These are phyloP conservation scores for Rhinocladiella mackenziei DNA, from an alignment of 2,329 filamentous ascomycete species.

Conservation along the genomic window DNA sequence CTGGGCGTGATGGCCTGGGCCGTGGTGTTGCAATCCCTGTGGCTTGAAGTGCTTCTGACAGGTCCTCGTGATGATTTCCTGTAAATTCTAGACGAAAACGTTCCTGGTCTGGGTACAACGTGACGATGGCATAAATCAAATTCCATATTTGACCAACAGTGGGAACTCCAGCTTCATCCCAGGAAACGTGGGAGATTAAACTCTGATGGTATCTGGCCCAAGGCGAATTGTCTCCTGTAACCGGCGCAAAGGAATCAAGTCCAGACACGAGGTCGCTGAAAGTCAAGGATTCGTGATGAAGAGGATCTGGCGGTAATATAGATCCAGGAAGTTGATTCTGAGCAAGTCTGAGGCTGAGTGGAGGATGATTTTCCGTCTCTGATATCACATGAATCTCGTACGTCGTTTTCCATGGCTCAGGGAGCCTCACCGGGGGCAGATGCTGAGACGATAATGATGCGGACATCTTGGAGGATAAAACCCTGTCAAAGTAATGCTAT, in stretches of 20 bases:
- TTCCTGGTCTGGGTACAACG: constrained; percentile 34
- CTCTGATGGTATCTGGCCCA: constrained; percentile 38
- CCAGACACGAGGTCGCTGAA: constrained; percentile 33
- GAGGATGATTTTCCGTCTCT: constrained; percentile 15
- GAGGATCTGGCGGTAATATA: constrained; percentile 26
- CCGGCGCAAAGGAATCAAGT: constrained; percentile 25
- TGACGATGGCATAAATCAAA: constrained; percentile 38
- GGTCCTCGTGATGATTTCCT: background rate
- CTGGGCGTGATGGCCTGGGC: background rate
- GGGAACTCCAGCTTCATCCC: constrained; percentile 33
- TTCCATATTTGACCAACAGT: constrained; percentile 40
- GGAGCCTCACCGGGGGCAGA: constrained; percentile 21
- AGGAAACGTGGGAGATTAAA: constrained; percentile 34
- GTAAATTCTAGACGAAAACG: constrained; percentile 32
- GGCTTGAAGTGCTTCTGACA: background rate
- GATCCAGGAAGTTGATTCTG: constrained; percentile 25
- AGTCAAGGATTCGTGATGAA: constrained; percentile 33
- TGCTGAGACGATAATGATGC: background rate
- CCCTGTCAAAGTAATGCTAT: too few relatives aligned
- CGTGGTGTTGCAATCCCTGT: background rate
- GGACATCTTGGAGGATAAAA: background rate
- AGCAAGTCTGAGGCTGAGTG: constrained; percentile 25
- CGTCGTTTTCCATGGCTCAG: constrained; percentile 27
- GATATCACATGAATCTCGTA: constrained; percentile 26
- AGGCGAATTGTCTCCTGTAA: constrained; percentile 37